These are phyloP conservation scores for Lithocarpus polystachyus DNA, from an alignment of 306 rosid genomes.

Conservation along the genomic window DNA sequence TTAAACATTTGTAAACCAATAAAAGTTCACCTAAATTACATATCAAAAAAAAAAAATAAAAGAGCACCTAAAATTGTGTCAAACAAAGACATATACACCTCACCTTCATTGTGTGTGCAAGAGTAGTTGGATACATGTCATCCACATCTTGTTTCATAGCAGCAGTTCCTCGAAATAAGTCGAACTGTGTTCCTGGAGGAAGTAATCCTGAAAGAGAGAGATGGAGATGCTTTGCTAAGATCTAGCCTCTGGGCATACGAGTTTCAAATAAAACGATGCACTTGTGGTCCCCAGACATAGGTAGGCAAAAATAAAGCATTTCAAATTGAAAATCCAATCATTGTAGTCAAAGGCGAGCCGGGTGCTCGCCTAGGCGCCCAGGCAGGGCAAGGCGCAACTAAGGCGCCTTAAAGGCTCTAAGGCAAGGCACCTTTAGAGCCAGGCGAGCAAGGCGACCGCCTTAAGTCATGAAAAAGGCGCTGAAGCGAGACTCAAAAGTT, in stretches of 20 bases:
- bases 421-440: no score
- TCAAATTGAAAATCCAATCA: background rate
- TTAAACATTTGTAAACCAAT: no score
- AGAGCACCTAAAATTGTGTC: slow-evolving; percentile 5
- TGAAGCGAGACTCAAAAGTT: no score
- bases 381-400: no score
- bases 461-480: no score
- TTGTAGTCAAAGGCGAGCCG: no score
- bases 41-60: background rate
- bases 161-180: slow-evolving; percentile 96
- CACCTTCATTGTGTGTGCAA: slow-evolving; percentile 95
- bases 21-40: background rate
- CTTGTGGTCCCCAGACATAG: slow-evolving; percentile 2
- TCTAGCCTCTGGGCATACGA: background rate
- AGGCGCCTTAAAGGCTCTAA: no score
- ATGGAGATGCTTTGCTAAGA: slow-evolving; percentile 18
- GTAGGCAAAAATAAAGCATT: slow-evolving; percentile 2
- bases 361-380: no score
- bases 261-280: background rate
- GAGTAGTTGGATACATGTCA: slow-evolving; percentile 85
- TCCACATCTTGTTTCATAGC: slow-evolving; percentile 99
- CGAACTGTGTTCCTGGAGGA: slow-evolving; percentile 99
- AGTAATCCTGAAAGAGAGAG: slow-evolving; percentile 74
- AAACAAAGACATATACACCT: slow-evolving; percentile 9
- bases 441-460: no score